Evolutionary conservation across 306 rosid genomes (phyloP).

Genomic region (Quercus bicolor): DNA sequence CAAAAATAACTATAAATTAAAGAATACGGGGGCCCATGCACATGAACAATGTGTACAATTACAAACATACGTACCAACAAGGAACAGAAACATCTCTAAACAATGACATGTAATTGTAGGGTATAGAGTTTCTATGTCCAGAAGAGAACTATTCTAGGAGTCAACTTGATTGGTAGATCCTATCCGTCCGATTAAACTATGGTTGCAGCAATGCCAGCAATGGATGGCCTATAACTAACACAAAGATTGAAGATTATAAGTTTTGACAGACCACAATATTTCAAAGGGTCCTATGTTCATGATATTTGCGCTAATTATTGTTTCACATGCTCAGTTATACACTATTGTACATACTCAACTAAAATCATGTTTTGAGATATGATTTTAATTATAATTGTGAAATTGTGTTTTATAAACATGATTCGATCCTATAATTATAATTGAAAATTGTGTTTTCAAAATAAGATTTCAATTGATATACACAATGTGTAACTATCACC

Average conservation of each 20-base stretch:
- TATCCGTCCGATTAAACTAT: neutral
- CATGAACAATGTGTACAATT: conserved; percentile 23
- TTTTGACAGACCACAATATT: neutral
- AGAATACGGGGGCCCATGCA: conserved; percentile 27
- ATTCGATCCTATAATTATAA: too few relatives aligned
- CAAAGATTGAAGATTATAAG: neutral
- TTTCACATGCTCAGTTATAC: too few relatives aligned
- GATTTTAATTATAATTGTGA: too few relatives aligned
- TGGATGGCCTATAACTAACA: neutral
- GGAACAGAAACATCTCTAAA: conserved; percentile 3
- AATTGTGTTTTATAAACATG: too few relatives aligned
- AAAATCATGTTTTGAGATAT: too few relatives aligned
- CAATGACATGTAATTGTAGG: conserved; percentile 4
- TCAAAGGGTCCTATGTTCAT: neutral
- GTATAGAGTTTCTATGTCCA: conserved; percentile 20
- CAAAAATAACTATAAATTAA: neutral
- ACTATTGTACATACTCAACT: too few relatives aligned
- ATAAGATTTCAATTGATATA: too few relatives aligned
- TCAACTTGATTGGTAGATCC: conserved; percentile 12
- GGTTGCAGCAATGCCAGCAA: neutral
- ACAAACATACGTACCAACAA: conserved; percentile 17
- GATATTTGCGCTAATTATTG: too few relatives aligned
- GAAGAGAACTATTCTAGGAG: neutral
- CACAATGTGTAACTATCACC: too few relatives aligned
- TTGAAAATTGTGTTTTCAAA: too few relatives aligned